Base-by-base conservation (phyloP, 805 yeast genomes). In the Vanderwaltozyma polyspora region DNA sequence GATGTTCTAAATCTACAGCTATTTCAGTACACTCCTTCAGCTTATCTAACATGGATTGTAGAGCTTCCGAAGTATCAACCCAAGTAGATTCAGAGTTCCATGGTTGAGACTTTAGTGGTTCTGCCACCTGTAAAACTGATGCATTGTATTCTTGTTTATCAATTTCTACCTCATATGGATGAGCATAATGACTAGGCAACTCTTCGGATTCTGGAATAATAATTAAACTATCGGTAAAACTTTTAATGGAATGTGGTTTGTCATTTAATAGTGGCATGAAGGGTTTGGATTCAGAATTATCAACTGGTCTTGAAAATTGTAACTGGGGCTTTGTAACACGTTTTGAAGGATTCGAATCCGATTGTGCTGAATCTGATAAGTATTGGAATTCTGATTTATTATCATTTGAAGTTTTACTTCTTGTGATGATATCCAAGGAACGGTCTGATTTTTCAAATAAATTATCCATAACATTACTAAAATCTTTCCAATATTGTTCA, bases 1-100 rank as follows among this genome's bases (percentile, higher is more conserved):
- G 98, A 58, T 91, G 98, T 52, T 91, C 99, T 40, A 91, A 70
- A 66, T 91, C 99, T 12, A 91, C 79, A 2, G 97, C 98, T 26
- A 91, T 72, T 36, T 74, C 94, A 2, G 64, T 59, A 37, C 67
- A 66, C 3, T 55, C 50, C 33, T 57, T 52, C 29, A 91, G 63
- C 6, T 67, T 70, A 1, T 59, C 52, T 1, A 84, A 43, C 79
- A 91, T 71, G 5, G 51, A 56, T 1, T 60, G 47, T 18, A 91
- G 54, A 17, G 63, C 59, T 16, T 67, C 75, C 1, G 62, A 57
- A 1, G 68, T 65, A 42, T 81, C 86, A 1, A 91, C 81, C 83
- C 91, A 84, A 2, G 63, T 67, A 11, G 89, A 78, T 11, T 63
- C 62, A 1, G 79, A 70, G 6, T 66, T 70, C 94, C 95, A 85